Base-by-base conservation (phyloP, 1,284 basidiomycete genomes). In the Ganoderma resinaceum region DNA sequence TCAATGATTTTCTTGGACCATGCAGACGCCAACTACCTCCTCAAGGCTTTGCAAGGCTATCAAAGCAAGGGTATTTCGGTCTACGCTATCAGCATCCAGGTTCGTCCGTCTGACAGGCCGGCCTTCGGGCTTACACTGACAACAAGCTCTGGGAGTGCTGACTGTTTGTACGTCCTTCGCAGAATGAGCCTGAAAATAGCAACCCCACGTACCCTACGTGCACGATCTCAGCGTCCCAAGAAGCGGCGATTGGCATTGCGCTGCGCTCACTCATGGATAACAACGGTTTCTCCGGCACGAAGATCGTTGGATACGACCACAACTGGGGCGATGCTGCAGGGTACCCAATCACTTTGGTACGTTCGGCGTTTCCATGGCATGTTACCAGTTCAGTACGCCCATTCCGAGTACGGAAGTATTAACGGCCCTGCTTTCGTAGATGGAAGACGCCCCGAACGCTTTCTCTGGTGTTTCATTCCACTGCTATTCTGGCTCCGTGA, bases 381-480 rank as follows among this genome's bases (percentile, higher is more conserved):
- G 37, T 18, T 35, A 33, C 9, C 20, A 37, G 18, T 20, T 3
- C 23, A 12, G 46, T 26, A 26, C 8, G n/a, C 23, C 46, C 46
- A 9, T 4, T 26, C 46, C 29, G 8, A 43, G 42, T 23, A 14
- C 23, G 9, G 46, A 52, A 61, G 49, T 53, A 46, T 14, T 37
- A 23, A 60, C 60, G 43, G 53, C n/a, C 42, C 62, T 46, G 26
- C 8, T 65, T 7, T 49, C 20, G 40, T 66, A 87, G 86, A 85
- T 87, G 82, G 79, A 86, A 73, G 80, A 84, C 70, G 85, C 84
- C 4, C 73, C 71, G 3, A 80, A 72, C 66, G 80, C 84, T 2
- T 87, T 87, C 68, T 79, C 82, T 26, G 86, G 87, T 0, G 84
- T 83, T 35, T 69, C 84, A 12, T 88, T 86, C 76, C 85, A 88